These are phyloP conservation scores for Parsonsia alboflavescens DNA, from an alignment of 257 asterid genomes.

Conservation along the genomic window DNA sequence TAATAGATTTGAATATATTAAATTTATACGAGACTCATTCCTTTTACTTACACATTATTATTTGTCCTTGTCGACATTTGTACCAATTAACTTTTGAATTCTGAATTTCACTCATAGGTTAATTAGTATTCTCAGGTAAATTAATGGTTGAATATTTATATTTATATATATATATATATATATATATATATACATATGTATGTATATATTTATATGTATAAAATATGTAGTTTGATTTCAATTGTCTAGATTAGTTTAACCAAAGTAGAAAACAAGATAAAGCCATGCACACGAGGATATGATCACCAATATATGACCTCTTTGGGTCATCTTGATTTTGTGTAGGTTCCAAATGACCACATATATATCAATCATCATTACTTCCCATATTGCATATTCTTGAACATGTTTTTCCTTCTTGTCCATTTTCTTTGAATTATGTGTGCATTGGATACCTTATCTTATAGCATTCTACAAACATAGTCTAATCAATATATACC, in stretches of 20 bases:
- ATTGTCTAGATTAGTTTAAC: neutral
- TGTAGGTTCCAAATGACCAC: slow-evolving; percentile 1
- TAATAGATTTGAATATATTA: too few relatives aligned
- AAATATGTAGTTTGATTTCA: too few relatives aligned
- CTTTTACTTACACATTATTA: too few relatives aligned
- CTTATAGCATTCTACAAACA: neutral
- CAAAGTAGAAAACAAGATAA: slow-evolving; percentile 12
- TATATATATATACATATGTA: too few relatives aligned
- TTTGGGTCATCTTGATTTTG: slow-evolving; percentile 4
- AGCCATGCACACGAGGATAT: slow-evolving; percentile 27
- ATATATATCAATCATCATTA: slow-evolving; percentile 1
- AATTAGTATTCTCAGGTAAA: too few relatives aligned
- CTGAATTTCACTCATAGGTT: too few relatives aligned
- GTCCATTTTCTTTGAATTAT: slow-evolving; percentile 1
- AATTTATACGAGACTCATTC: too few relatives aligned
- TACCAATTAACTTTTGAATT: too few relatives aligned
- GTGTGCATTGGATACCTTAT: slow-evolving; percentile 9
- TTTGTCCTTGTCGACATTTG: too few relatives aligned
- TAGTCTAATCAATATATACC: neutral
- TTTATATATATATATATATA: too few relatives aligned
- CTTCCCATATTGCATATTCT: neutral
- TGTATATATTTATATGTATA: too few relatives aligned
- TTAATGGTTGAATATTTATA: too few relatives aligned
- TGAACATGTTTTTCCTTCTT: neutral
- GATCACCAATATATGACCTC: neutral